These are phyloP conservation scores for Penicillium pancosmium DNA, from an alignment of 495 filamentous ascomycete species.

Conservation along the genomic window DNA sequence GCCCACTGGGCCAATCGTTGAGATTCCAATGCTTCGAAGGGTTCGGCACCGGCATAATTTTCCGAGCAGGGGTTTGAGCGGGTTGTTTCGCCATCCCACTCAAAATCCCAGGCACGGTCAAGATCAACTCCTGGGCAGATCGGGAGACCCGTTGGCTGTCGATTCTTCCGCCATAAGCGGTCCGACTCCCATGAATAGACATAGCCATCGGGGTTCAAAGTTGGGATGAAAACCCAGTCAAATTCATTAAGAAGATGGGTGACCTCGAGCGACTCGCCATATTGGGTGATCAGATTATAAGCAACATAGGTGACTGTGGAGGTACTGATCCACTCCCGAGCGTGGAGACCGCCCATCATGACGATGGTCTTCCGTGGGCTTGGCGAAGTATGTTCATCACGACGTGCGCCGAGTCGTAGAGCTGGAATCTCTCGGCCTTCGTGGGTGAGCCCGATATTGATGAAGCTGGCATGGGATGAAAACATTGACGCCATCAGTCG, in stretches of 20 bases:
- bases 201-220: slow-evolving; percentile 92
- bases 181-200: slow-evolving; percentile 91
- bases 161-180: slow-evolving; percentile 93
- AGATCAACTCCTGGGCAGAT: slow-evolving; percentile 89
- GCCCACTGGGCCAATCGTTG: slow-evolving; percentile 79
- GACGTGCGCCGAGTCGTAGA: slow-evolving; percentile 72
- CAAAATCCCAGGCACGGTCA: slow-evolving; percentile 80
- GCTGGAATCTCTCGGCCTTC: slow-evolving; percentile 86
- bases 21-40: slow-evolving; percentile 85
- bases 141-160: slow-evolving; percentile 78
- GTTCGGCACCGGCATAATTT: slow-evolving; percentile 79
- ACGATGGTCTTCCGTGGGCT: slow-evolving; percentile 74
- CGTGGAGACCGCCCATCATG: slow-evolving; percentile 83
- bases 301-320: slow-evolving; percentile 90
- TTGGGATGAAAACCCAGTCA: slow-evolving; percentile 88
- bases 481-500: slow-evolving; percentile 86
- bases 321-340: slow-evolving; percentile 94
- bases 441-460: slow-evolving; percentile 76
- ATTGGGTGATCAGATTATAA: slow-evolving; percentile 83
- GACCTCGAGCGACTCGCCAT: slow-evolving; percentile 66
- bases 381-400: slow-evolving; percentile 41
- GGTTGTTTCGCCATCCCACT: slow-evolving; percentile 73
- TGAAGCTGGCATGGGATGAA: slow-evolving; percentile 70
- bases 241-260: slow-evolving; percentile 78
- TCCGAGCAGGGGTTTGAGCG: slow-evolving; percentile 88